Percentiles rank a stretch among this genome's conserved stretches.
These are phyloP conservation scores for Fusarium keratoplasticum DNA, from an alignment of 2,329 filamentous ascomycete genomes.

Conservation along the genomic window DNA sequence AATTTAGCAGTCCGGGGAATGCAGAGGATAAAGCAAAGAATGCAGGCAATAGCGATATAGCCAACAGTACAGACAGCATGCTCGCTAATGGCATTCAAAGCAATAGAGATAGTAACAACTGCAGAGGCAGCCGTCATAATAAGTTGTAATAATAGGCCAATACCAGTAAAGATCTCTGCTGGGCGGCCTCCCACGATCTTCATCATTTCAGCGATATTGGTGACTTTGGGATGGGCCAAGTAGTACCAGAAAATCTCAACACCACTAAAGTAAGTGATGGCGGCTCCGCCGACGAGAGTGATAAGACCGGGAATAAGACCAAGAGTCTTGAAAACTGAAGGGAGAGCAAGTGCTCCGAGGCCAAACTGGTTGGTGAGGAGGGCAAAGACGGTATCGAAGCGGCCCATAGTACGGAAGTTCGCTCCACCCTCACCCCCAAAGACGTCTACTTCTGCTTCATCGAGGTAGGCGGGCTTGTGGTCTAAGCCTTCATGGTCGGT, in stretches of 20 bases:
- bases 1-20: constrained; percentile 70
- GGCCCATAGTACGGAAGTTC: constrained; percentile 22
- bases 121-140: constrained; percentile 58
- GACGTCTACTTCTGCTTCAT: constrained; percentile 8
- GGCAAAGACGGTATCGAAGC: constrained; percentile 24
- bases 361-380: constrained; percentile 27
- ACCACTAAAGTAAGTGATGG: constrained; percentile 23
- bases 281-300: constrained; percentile 8
- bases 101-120: constrained; percentile 71
- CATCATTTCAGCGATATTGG: constrained; percentile 26
- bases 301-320: constrained; percentile 24
- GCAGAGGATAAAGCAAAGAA: constrained; percentile 69
- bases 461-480: constrained; percentile 1
- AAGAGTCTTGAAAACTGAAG: constrained; percentile 19
- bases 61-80: constrained; percentile 70
- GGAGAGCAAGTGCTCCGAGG: constrained; percentile 21
- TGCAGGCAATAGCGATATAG: constrained; percentile 70
- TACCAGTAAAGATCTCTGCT: constrained; percentile 15
- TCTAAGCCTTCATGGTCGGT: constrained; percentile 17
- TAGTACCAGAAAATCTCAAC: constrained; percentile 19
- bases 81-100: constrained; percentile 73
- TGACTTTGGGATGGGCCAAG: constrained; percentile 13
- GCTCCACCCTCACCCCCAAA: constrained; percentile 12
- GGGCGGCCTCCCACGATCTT: constrained; percentile 23
- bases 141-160: constrained; percentile 16